Conservation (phyloP, 2,329 filamentous ascomycete genomes). For the Tolypocladium capitatum region DNA sequence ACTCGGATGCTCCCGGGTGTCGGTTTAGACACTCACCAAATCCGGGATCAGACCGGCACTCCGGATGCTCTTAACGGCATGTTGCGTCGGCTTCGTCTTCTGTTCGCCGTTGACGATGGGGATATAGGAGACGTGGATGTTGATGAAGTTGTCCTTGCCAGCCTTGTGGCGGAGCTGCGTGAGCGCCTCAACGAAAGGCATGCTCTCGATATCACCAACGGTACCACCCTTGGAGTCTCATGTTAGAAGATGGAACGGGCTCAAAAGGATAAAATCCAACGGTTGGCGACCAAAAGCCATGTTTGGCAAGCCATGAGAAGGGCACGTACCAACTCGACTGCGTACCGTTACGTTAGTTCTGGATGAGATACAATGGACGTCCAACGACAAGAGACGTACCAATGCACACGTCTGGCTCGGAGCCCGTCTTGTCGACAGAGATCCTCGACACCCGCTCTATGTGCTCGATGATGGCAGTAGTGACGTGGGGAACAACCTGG, state of each 20-base stretch:
- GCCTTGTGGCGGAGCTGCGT: conserved; percentile 61
- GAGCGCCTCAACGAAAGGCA: conserved; percentile 78
- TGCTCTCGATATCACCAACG: conserved; percentile 67
- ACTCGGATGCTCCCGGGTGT: neutral
- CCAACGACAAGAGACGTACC: conserved; percentile 35
- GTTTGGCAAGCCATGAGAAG: neutral
- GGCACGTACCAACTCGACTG: conserved; percentile 21
- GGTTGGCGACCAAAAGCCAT: neutral
- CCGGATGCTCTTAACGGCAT: conserved; percentile 72
- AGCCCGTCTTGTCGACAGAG: conserved; percentile 72
- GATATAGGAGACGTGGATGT: conserved; percentile 82
- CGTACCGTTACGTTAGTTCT: conserved; percentile 8
- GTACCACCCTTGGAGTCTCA: conserved; percentile 40
- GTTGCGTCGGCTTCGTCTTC: conserved; percentile 96
- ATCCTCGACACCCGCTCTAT: conserved; percentile 75
- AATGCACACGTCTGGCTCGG: conserved; percentile 84
- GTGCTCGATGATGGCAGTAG: conserved; percentile 84
- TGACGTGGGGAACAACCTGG: conserved; percentile 86
- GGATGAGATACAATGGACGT: neutral
- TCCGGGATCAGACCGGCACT: conserved; percentile 65
- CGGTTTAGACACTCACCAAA: conserved; percentile 33
- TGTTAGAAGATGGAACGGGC: neutral
- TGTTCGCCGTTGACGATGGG: conserved; percentile 55
- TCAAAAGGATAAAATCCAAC: neutral
- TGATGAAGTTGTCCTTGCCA: conserved; percentile 69